Percentiles rank a stretch among this genome's conserved stretches.
These are phyloP conservation scores for Alternaria sp. DNA, from an alignment of 2,329 filamentous ascomycete genomes.

Conservation along the genomic window DNA sequence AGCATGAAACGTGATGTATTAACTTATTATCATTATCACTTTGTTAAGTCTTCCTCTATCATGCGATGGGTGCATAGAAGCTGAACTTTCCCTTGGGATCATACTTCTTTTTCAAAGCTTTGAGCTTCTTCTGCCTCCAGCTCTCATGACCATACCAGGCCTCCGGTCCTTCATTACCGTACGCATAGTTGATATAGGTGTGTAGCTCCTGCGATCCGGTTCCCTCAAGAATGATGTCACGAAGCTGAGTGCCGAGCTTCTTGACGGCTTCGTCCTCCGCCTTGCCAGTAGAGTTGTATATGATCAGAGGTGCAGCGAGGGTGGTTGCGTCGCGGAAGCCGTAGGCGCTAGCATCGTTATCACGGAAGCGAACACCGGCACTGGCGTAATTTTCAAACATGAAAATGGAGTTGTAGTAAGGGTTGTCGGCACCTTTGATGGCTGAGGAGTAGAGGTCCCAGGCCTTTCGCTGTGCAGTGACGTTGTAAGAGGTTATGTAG, in stretches of 20 bases:
- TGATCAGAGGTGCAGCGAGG: constrained; percentile 31
- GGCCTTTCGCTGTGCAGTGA: constrained; percentile 46
- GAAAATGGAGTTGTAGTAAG: constrained; percentile 54
- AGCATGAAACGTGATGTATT: not conserved
- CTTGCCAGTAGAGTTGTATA: constrained; percentile 22
- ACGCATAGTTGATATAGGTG: constrained; percentile 49
- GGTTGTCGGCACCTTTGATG: constrained; percentile 36
- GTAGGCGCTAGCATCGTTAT: not conserved
- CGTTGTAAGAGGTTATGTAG: constrained; percentile 42
- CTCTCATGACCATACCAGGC: constrained; percentile 45
- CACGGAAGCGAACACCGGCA: constrained; percentile 50
- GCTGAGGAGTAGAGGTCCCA: constrained; percentile 51
- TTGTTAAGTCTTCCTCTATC: not conserved
- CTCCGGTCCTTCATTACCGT: constrained; percentile 39
- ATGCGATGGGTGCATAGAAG: constrained; percentile 38
- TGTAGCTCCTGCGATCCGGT: constrained; percentile 31
- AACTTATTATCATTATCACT: not conserved
- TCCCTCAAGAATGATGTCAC: constrained; percentile 29
- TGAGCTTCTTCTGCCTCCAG: constrained; percentile 43
- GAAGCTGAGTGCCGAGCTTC: constrained; percentile 25
- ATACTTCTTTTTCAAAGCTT: constrained; percentile 43
- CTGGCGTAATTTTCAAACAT: constrained; percentile 66
- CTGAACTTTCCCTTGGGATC: constrained; percentile 44
- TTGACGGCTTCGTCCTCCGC: constrained; percentile 20
- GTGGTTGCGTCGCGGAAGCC: constrained; percentile 53